Percentiles rank a stretch among this genome's conserved stretches.
phyloP scores from a whole-genome alignment of 1,139 yeast species.

The Candida sanyaensis region DNA sequence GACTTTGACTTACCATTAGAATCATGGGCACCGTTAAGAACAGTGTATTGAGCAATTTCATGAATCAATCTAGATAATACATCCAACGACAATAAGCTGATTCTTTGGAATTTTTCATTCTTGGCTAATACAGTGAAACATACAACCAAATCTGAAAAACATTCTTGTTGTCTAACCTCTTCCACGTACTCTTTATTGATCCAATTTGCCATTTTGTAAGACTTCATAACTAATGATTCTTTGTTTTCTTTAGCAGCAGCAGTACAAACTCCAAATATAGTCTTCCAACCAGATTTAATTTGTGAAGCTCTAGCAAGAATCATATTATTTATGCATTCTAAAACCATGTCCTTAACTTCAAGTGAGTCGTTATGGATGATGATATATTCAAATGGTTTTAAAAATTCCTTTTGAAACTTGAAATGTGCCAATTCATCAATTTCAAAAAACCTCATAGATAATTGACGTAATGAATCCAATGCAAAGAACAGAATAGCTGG shows the following conservation, averaged over 20 bases:
- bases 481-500: constrained; percentile 84
- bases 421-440: constrained; percentile 94
- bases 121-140: constrained; percentile 83
- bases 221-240: constrained; percentile 61
- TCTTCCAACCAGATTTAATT: constrained; percentile 93
- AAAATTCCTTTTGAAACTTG: constrained; percentile 91
- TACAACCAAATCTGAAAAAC: constrained; percentile 70
- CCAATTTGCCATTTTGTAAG: constrained; percentile 63
- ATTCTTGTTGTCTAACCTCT: constrained; percentile 70
- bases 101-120: constrained; percentile 79
- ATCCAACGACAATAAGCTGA: constrained; percentile 78
- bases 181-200: constrained; percentile 64
- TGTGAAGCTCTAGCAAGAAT: constrained; percentile 71
- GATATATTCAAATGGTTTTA: constrained; percentile 86
- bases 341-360: constrained; percentile 84
- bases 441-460: constrained; percentile 88
- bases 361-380: constrained; percentile 65
- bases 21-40: constrained; percentile 18
- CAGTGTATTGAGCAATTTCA: constrained; percentile 50
- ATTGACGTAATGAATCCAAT: constrained; percentile 88
- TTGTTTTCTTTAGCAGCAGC: constrained; percentile 59
- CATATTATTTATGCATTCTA: constrained; percentile 89
- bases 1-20: constrained; percentile 15
- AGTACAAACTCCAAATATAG: constrained; percentile 77
- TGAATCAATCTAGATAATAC: constrained; percentile 67